Evolutionary conservation across 768 basidiomycete species (phyloP), one percentile per base, ranked within the genome.

Genomic region (Collybiopsis confluens): DNA sequence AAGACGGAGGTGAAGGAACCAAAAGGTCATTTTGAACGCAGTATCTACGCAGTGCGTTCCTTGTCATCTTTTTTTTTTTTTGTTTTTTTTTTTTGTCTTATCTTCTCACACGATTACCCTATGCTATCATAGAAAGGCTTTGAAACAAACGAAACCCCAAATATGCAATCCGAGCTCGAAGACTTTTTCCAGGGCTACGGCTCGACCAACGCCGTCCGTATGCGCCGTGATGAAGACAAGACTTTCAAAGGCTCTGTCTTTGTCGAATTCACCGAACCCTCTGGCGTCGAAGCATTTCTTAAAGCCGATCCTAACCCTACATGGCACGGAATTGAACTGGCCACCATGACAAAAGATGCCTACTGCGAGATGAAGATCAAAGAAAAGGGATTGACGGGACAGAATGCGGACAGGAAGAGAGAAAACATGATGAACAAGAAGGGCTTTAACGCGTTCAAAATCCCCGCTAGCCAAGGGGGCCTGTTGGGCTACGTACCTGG

Each of bases 181-280:
- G 72, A 75, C 11, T 97, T 88, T 70, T 94, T 94, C 68, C 71
- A 77, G 56, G 72, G 82, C 59, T 95, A 88, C 54, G 94, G 92
- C 8, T 73, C 72, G 51, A 82, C 88, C 21, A 88, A 85, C 52
- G 90, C 88, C 4, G 87, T 98, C 18, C 79, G 96, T 57, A 92
- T 94, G 90, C 77, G 96, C 59, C 81, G 93, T 26, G 89, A 91
- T 50, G 79, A 85, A 46, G 79, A 82, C 44, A 92, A 92, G 65
- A 81, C 81, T 56, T 94, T 96, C 80, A 98, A 98, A 83, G 94
- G 87, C 47, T 97, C 94, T 8, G 89, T 95, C n/a, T 98, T 98
- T 59, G 82, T 82, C 36, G 96, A 98, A 70, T 98, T 90, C 64
- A 74, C 82, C 21, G 83, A 91, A 59, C 78, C 83, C 64, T 74